phyloP scores from a whole-genome alignment of 2,329 filamentous ascomycete genomes.

The Alternaria ethzedia region DNA sequence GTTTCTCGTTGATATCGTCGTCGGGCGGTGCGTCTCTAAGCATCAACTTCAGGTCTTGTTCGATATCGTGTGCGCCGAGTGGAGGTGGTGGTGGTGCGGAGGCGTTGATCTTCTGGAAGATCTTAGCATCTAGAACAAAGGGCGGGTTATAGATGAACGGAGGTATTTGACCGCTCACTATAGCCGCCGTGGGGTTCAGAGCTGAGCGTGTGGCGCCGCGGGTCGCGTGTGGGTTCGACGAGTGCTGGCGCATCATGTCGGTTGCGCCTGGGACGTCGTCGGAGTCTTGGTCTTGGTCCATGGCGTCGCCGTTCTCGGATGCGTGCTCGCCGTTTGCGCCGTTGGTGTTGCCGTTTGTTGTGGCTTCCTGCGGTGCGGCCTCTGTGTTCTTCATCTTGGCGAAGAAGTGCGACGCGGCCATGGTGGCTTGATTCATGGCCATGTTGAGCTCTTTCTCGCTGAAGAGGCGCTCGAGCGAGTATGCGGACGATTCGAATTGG shows the following conservation, averaged over 20 bases:
- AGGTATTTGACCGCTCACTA: conserved; percentile 48
- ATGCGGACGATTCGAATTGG: conserved; percentile 64
- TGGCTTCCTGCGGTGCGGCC: conserved; percentile 28
- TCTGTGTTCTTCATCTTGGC: conserved; percentile 57
- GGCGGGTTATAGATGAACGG: conserved; percentile 52
- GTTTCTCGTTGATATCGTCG: conserved; percentile 48
- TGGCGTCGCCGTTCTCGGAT: conserved; percentile 45
- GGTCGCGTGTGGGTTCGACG: conserved; percentile 63
- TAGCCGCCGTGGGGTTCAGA: conserved; percentile 59
- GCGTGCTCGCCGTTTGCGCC: conserved; percentile 46
- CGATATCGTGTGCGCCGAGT: conserved; percentile 52
- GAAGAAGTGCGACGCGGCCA: conserved; percentile 65
- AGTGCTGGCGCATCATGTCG: conserved; percentile 67
- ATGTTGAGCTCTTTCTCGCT: conserved; percentile 70
- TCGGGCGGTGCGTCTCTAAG: conserved; percentile 45
- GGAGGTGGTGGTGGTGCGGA: conserved; percentile 55
- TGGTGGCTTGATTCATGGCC: conserved; percentile 66
- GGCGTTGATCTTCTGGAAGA: conserved; percentile 56
- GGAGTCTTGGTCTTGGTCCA: conserved; percentile 47
- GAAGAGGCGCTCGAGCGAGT: conserved; percentile 69
- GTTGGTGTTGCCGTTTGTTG: conserved; percentile 40
- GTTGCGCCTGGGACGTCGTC: conserved; percentile 53
- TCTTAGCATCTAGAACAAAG: conserved; percentile 53
- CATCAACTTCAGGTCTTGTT: conserved; percentile 59
- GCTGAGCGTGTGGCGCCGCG: conserved; percentile 60